Conservation (phyloP, 2,329 filamentous ascomycete species). For the Aspergillus nomiae region DNA sequence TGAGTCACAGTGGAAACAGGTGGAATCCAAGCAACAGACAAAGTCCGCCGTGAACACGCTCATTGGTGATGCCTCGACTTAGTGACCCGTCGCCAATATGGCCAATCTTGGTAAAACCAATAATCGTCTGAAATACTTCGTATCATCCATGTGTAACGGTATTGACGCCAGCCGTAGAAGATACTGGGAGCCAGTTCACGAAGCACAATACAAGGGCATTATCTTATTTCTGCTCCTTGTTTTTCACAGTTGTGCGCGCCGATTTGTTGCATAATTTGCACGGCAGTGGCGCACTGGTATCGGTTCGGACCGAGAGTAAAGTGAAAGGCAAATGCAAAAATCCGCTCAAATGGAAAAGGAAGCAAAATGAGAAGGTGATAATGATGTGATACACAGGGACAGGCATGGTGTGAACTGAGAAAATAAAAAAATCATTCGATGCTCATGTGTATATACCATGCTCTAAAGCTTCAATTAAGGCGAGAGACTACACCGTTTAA, state of each 20-base stretch:
- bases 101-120: not conserved
- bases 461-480: not conserved
- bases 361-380: not conserved
- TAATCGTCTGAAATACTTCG: not conserved
- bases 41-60: not conserved
- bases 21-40: constrained; percentile 5
- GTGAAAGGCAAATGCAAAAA: not conserved
- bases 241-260: constrained; percentile 2
- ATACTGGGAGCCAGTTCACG: not conserved
- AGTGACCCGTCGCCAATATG: not conserved
- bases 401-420: too few relatives aligned
- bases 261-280: constrained; percentile 3
- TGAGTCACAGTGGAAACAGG: constrained; percentile 8
- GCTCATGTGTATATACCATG: not conserved
- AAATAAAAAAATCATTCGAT: not conserved
- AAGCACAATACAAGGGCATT: not conserved
- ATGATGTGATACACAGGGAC: not conserved
- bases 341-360: not conserved
- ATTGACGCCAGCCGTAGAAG: not conserved
- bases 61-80: constrained; percentile 2
- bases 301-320: constrained; percentile 16
- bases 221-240: not conserved
- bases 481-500: not conserved
- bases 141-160: not conserved
- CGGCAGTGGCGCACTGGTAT: constrained; percentile 13